A percentile compares a stretch with the other conserved stretches of the same genome.
Evolutionary conservation across 2,329 filamentous ascomycete species (phyloP).

Genomic region (Aspergillus sp.): DNA sequence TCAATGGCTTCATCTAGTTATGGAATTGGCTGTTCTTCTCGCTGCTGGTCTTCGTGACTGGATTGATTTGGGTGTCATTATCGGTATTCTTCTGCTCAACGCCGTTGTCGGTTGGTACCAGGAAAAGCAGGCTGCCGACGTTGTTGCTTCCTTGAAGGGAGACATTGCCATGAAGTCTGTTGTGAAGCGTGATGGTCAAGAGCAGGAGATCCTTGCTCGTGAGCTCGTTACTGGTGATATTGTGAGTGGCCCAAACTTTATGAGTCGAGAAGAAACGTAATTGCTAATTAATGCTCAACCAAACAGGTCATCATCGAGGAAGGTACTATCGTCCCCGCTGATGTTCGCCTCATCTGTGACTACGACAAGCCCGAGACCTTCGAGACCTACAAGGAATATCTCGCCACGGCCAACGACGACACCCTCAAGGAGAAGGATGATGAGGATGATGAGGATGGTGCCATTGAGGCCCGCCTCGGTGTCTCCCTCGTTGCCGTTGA

Average conservation of each 20-base stretch:
- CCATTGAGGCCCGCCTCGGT: constrained; percentile 59
- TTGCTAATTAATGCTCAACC: neutral
- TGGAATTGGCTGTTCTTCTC: constrained; percentile 73
- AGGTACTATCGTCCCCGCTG: constrained; percentile 68
- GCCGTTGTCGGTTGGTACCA: constrained; percentile 77
- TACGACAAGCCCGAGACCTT: constrained; percentile 68
- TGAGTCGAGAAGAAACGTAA: too few relatives aligned
- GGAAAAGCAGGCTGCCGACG: constrained; percentile 77
- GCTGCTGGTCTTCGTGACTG: constrained; percentile 73
- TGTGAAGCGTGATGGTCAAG: constrained; percentile 66
- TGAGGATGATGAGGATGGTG: constrained; percentile 58
- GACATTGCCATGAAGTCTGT: constrained; percentile 74
- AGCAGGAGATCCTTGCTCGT: constrained; percentile 67
- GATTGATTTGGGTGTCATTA: constrained; percentile 76
- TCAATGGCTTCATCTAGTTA: constrained; percentile 44
- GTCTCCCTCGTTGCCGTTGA: constrained; percentile 68
- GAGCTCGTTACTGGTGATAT: constrained; percentile 77
- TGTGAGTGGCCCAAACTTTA: constrained; percentile 44
- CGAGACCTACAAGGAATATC: constrained; percentile 65
- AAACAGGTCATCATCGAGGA: constrained; percentile 66
- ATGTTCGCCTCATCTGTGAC: constrained; percentile 70
- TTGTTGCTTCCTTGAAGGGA: constrained; percentile 72
- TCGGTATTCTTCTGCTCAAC: constrained; percentile 73
- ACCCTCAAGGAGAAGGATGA: constrained; percentile 59
- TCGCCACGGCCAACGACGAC: constrained; percentile 60